Conservation (phyloP, 2,329 filamentous ascomycete genomes). For the Ceratocystis huliohia region DNA sequence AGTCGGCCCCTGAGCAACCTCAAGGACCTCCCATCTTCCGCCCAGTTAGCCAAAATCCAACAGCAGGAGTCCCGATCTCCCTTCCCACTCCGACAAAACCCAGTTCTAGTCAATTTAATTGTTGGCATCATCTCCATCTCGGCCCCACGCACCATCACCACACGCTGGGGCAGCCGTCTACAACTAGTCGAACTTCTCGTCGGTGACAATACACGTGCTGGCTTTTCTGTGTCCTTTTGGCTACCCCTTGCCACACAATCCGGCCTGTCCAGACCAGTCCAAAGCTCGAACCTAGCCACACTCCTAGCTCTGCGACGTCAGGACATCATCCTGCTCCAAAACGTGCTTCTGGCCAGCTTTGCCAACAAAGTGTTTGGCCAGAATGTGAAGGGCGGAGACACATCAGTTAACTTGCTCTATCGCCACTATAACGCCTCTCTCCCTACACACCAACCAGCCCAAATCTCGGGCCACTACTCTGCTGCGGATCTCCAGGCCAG, state of each 20-base stretch:
- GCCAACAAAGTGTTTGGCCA: constrained; percentile 70
- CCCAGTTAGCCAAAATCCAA: constrained; percentile 55
- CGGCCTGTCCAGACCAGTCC: background rate
- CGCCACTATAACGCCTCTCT: constrained; percentile 38
- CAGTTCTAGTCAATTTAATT: constrained; percentile 64
- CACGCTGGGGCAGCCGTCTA: constrained; percentile 48
- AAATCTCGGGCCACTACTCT: constrained; percentile 47
- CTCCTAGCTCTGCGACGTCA: constrained; percentile 46
- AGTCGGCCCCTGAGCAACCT: constrained; percentile 41
- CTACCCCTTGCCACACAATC: constrained; percentile 33
- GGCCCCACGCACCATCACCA: constrained; percentile 53
- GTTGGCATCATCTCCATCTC: constrained; percentile 63
- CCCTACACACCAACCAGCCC: constrained; percentile 37
- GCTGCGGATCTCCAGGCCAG: constrained; percentile 34
- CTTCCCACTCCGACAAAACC: background rate
- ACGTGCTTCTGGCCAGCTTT: constrained; percentile 67
- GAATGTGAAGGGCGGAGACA: constrained; percentile 56
- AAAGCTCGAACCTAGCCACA: constrained; percentile 21
- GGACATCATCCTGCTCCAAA: constrained; percentile 68
- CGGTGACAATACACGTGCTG: constrained; percentile 71
- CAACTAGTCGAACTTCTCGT: constrained; percentile 66
- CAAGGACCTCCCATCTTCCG: constrained; percentile 54
- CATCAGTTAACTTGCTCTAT: constrained; percentile 55
- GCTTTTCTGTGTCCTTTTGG: constrained; percentile 80
- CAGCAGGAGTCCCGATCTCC: background rate